Evolutionary conservation across 371 early-diverging fungal genomes (phyloP), one percentile per base, ranked within the genome.

Genomic region (Phascolomyces articulosus): DNA sequence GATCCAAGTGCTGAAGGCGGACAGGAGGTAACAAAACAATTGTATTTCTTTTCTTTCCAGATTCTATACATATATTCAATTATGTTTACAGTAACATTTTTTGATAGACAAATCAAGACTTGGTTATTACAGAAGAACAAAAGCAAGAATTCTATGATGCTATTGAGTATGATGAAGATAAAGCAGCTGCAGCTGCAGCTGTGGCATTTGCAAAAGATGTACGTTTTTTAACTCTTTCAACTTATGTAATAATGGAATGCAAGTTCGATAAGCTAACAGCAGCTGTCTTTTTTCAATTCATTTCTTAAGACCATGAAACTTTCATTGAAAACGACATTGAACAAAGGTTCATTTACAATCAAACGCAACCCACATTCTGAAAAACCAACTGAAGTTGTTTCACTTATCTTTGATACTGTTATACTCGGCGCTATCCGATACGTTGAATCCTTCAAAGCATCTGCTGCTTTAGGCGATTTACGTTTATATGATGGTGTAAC

Each of bases 111-210:
- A 83, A 79, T 13, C 79, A 78, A 0, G 69, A 79, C 15, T 62
- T 85, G 1, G 77, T 83, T 0, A 78, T 89, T 24, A 86, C 89
- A 2, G 94, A 94, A 28, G 90, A 87, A 41, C 93, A 96, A 63
- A 86, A 91, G 26, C 81, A 93, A 65, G 91, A 95, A 68, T 84
- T 98, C 21, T 96, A 95, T 78, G 92, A 97, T 40, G 93, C 96
- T 2, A 96, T 98, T 67, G 99, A 98, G 65, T 97, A 91, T 73
- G 92, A 98, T 66, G 95, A 95, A 58, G 87, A 90, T 24, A 80
- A 87, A 20, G 88, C 91, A 0, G 80, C 82, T 8, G 71, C 88
- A 18, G 76, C 81, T 1, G 72, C 75, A n/a, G 85, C 85, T 10
- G 77, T 90, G 4, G 95, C 92, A 60, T 68, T 94, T 29, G 93